Evolutionary conservation across 2,329 filamentous ascomycete species (phyloP), one percentile per base, ranked within the genome.

Genomic region (Phyllosticta citribraziliensis): DNA sequence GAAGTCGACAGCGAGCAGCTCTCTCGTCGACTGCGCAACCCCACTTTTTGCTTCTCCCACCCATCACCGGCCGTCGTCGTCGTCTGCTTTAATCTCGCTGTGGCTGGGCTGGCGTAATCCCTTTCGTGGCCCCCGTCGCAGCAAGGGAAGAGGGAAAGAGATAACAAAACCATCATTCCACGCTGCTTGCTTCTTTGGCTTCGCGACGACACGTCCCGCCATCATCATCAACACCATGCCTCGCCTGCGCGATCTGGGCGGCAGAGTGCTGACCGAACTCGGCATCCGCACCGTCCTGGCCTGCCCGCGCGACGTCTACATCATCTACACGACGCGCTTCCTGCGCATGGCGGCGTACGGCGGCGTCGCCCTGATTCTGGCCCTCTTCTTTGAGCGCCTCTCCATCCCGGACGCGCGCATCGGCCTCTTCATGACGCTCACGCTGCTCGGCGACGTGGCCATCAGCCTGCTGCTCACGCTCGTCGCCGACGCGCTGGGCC

Each of bases 381-480:
- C 72, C 0, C 65, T 74, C 0, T 74, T 72, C 62, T 72, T 76
- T 54, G 65, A 69, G 61, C 66, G 67, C 12, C 66, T 74, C 6
- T 68, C 67, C 1, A 70, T 74, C 27, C 68, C 73, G 0, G 74
- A 76, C 47, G 66, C 64, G 50, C 66, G 69, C 10, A 75, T 75
- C 54, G 74, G 74, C 0, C 62, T 75, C 2, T 76, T 76, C 64
- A 75, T 75, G 72, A 75, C 74, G 1, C 63, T 75, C 55, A 76
- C 74, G 0, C 63, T 75, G 17, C 65, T 75, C 1, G 74, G 74
- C 2, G 74, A 76, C 62, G 72, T 74, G 0, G 51, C 70, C 1
- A 63, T 76, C 11, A 71, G 68, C 47, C 66, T 75, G 8, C 58
- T 73, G 6, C 71, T 76, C 0, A 75, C 73, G 5, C 67, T 75